Evolutionary conservation across 1,284 basidiomycete genomes (phyloP), one percentile per base, ranked within the genome.

Genomic region (Prillingera fragicola): DNA sequence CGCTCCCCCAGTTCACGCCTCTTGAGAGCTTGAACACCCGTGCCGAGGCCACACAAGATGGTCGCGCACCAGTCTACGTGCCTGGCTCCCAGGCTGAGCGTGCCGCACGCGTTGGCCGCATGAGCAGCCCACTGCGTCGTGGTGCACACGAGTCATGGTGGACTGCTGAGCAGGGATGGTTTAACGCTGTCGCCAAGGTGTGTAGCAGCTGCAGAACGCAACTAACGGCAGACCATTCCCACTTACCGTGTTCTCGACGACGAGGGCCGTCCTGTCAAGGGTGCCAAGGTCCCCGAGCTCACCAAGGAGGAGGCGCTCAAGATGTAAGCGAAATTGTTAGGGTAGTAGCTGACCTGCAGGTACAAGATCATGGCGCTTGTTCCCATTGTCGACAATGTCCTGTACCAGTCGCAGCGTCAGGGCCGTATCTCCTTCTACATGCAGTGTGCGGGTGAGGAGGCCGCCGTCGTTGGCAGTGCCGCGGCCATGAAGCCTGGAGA

Each of bases 351-450:
- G 28, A 49, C 37, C 8, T 38, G 15, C 52, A 84, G 82, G 55
- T 85, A 91, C 60, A 81, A 85, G 67, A 76, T 82, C 45, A 91
- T 91, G 87, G 79, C 81, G 26, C 76, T 90, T 18, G 74, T 94
- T 31, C 90, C 90, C 0, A 80, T 82, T 26, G 75, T 94, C 61
- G 90, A 95, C 71, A 90, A 83, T 54, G 76, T 92, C 21, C 76
- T 95, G 17, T 88, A 91, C 72, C 92, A 91, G 60, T 81, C 91
- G 3, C 90, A 95, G 66, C 79, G 90, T 14, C 90, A 95, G 70
- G 90, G 90, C 22, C 87, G 91, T 62, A 90, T 92, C 59, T 87
- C 86, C 5, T 95, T 95, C 72, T 92, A 92, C 56, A 68, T 66
- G 61, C 60, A 60, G 33, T 71, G 88, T 82, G 74, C 90, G 64